Conservation (phyloP, 345 rosid species). For the Acer negundo region DNA sequence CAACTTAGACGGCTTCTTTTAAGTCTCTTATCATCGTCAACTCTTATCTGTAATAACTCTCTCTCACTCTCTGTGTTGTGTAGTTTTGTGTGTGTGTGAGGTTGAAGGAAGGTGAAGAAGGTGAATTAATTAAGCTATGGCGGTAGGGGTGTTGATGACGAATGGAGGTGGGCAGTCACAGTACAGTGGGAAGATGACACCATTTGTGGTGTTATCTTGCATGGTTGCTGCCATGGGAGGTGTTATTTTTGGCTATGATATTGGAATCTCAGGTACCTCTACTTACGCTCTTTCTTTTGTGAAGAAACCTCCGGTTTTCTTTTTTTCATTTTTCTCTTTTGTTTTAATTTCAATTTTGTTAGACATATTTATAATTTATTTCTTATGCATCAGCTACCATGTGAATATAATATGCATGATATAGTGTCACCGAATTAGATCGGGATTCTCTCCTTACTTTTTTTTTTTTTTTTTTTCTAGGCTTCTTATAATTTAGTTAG, state of each 20-base stretch:
- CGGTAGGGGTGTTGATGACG: constrained; percentile 33
- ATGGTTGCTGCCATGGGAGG: constrained; percentile 94
- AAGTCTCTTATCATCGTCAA: neutral
- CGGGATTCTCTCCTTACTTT: too few species aligned
- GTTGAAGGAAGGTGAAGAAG: neutral
- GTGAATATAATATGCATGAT: neutral
- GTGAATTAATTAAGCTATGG: constrained; percentile 34
- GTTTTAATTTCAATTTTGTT: neutral
- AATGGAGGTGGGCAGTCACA: constrained; percentile 25
- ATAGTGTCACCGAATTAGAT: neutral
- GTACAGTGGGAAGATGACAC: constrained; percentile 57
- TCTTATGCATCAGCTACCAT: too few species aligned
- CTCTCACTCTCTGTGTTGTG: neutral
- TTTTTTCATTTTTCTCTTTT: neutral
- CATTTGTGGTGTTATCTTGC: constrained; percentile 67
- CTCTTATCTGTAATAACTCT: neutral
- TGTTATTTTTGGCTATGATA: constrained; percentile 82
- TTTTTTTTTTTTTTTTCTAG: too few species aligned
- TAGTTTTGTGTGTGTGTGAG: too few species aligned
- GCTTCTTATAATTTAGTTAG: too few species aligned
- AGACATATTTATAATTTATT: too few species aligned
- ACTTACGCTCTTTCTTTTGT: too few species aligned
- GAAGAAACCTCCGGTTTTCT: neutral
- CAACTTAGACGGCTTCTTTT: constrained; percentile 10
- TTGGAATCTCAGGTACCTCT: constrained; percentile 69